Conservation (phyloP, 1,284 basidiomycete genomes). For the Microbotryum scabiosae region DNA sequence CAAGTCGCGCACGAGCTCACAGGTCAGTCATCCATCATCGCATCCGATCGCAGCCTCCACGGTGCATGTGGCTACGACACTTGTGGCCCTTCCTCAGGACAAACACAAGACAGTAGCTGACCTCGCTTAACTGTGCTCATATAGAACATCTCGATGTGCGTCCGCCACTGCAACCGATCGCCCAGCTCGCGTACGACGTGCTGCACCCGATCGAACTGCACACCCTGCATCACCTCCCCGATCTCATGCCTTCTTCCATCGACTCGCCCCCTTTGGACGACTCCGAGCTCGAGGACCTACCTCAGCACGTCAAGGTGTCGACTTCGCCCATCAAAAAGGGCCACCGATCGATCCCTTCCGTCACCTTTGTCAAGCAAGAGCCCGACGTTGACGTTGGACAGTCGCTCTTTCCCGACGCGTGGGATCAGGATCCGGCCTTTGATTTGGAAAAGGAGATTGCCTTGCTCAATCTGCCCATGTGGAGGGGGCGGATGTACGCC, state of each 20-base stretch:
- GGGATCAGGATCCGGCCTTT: not conserved
- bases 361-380: not conserved
- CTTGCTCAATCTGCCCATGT: not conserved
- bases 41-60: too few species aligned
- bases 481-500: not conserved
- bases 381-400: not conserved
- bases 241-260: slow-evolving; percentile 2
- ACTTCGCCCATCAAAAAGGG: too few species aligned
- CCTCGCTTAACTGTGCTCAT: not conserved
- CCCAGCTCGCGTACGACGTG: slow-evolving; percentile 21
- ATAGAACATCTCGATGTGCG: slow-evolving; percentile 14
- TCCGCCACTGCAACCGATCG: slow-evolving; percentile 4
- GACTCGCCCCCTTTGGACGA: slow-evolving; percentile 8
- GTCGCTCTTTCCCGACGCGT: not conserved
- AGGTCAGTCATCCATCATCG: slow-evolving; percentile 6
- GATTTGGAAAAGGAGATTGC: not conserved
- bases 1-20: slow-evolving; percentile 15
- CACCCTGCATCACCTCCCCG: slow-evolving; percentile 8
- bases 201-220: slow-evolving; percentile 11
- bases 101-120: not conserved
- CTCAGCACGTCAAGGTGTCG: too few species aligned
- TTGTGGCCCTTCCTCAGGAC: too few species aligned
- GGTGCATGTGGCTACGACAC: too few species aligned
- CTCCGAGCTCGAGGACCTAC: not conserved
- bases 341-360: too few species aligned